Percentiles rank a stretch among this genome's conserved stretches.
Evolutionary conservation across 768 basidiomycete species (phyloP).

Genomic region (Nidularia pulvinata): DNA sequence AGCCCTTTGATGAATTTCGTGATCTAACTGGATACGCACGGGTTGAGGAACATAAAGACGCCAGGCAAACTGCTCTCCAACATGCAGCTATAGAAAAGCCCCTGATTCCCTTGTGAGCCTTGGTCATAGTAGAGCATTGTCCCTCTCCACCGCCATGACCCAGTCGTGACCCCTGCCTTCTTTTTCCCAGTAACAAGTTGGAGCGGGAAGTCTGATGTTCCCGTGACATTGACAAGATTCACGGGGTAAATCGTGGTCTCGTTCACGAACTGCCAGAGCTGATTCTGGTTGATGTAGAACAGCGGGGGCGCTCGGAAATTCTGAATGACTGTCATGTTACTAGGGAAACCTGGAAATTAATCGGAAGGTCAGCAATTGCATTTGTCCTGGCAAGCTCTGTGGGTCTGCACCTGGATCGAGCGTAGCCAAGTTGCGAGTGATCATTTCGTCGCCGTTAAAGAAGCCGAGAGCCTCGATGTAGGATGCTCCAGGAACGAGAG

Average conservation of each 20-base stretch:
- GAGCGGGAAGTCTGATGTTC: slow-evolving; percentile 37
- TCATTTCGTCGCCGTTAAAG: slow-evolving; percentile 9
- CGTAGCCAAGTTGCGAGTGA: slow-evolving; percentile 25
- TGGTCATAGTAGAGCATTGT: slow-evolving; percentile 53
- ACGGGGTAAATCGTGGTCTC: slow-evolving; percentile 54
- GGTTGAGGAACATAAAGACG: slow-evolving; percentile 45
- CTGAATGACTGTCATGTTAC: slow-evolving; percentile 44
- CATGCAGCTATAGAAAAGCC: slow-evolving; percentile 42
- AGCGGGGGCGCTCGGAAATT: slow-evolving; percentile 33
- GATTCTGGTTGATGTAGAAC: slow-evolving; percentile 53
- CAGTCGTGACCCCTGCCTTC: slow-evolving; percentile 33
- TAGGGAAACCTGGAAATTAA: slow-evolving; percentile 33
- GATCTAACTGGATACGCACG: slow-evolving; percentile 30
- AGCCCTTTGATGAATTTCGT: too few species aligned
- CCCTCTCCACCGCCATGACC: slow-evolving; percentile 55
- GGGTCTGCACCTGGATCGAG: slow-evolving; percentile 24
- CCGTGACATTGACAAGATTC: slow-evolving; percentile 51
- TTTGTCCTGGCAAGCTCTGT: neutral
- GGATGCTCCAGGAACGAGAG: slow-evolving; percentile 39
- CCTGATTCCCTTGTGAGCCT: slow-evolving; percentile 36
- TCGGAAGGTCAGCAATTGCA: neutral
- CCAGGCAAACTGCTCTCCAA: slow-evolving; percentile 31
- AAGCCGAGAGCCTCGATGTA: slow-evolving; percentile 34
- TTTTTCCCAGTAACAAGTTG: slow-evolving; percentile 44
- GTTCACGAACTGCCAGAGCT: slow-evolving; percentile 55